Evolutionary conservation across 169 alveolate species (phyloP), one percentile per base, ranked within the genome.

Genomic region (Cyclospora cayetanensis): DNA sequence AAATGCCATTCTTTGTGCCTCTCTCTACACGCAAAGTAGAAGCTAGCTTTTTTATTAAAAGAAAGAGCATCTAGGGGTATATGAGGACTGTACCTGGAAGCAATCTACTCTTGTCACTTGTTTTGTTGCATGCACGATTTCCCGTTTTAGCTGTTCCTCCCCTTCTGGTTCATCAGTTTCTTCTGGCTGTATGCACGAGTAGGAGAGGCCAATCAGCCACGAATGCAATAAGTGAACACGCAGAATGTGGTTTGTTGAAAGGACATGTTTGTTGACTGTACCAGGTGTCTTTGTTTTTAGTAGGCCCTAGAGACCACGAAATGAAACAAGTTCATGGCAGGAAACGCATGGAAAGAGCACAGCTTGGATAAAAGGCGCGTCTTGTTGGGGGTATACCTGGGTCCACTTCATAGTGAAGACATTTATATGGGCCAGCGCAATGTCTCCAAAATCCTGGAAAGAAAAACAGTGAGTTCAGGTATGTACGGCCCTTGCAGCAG

Each of bases 381-480:
- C 60, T 50, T 50, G 60, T 65, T 4, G 11, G 7, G 11, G 43
- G 42, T 34, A 15, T 74, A 74, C 86, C 39, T 31, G 12, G 1
- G 37, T 74, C 86, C 86, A 74, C n/a, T 41, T 43, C 66, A 34
- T 35, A 11, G 63, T 43, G 29, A 74, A 25, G 12, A 74, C 60
- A 25, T 42, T 20, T 65, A 74, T 39, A 34, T 74, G 86, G 2
- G 86, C 42, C 3, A 74, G 86, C 3, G 60, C 86, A 74, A 74
- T 39, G 65, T 74, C 86, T 15, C 86, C 86, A 31, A 42, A 74
- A n/a, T 74, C 86, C 41, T 42, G 37, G 63, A 74, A 74, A 41
- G 22, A 50, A 50, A 50, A 18, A 50, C 12, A 50, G 22, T 50
- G 27, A 50, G 22, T 50, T 18, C 27, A 2, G n/a, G n/a, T n/a